These are phyloP conservation scores for Cystofilobasidium bisporidii DNA, from an alignment of 768 basidiomycete species.

Conservation along the genomic window DNA sequence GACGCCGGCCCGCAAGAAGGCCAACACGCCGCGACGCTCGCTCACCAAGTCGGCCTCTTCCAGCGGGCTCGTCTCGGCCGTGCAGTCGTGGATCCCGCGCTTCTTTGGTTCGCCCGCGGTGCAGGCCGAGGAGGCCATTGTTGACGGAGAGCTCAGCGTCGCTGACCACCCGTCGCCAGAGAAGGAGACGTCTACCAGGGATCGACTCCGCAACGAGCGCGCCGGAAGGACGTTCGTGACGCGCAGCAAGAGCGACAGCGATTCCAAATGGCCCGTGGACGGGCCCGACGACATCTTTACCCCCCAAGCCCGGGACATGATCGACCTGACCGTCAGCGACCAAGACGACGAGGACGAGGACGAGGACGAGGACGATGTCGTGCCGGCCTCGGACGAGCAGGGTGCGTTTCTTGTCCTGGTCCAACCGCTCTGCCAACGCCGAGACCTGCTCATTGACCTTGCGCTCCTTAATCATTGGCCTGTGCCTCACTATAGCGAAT, in stretches of 20 bases:
- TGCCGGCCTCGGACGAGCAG: slow-evolving; percentile 1
- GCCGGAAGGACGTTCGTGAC: neutral
- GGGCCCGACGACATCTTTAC: slow-evolving; percentile 5
- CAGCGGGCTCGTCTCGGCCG: slow-evolving; percentile 11
- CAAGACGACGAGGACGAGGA: neutral
- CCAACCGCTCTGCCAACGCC: too few species aligned
- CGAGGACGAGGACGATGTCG: neutral
- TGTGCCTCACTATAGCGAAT: neutral
- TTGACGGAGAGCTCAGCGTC: slow-evolving; percentile 6
- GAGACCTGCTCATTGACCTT: too few species aligned
- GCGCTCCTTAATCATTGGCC: neutral
- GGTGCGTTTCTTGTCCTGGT: too few species aligned
- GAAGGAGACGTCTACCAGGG: neutral
- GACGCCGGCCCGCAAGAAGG: neutral
- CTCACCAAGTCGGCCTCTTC: slow-evolving; percentile 10
- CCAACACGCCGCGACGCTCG: neutral
- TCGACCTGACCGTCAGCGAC: neutral
- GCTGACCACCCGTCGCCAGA: neutral
- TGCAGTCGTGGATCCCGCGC: slow-evolving; percentile 17
- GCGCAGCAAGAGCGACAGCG: neutral
- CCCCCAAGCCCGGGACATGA: neutral
- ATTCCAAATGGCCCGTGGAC: neutral
- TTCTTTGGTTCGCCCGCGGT: slow-evolving; percentile 17
- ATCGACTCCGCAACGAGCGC: neutral
- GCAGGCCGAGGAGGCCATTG: neutral